Conservation (phyloP, 2,329 filamentous ascomycete genomes). For the Madurella fahalii region DNA sequence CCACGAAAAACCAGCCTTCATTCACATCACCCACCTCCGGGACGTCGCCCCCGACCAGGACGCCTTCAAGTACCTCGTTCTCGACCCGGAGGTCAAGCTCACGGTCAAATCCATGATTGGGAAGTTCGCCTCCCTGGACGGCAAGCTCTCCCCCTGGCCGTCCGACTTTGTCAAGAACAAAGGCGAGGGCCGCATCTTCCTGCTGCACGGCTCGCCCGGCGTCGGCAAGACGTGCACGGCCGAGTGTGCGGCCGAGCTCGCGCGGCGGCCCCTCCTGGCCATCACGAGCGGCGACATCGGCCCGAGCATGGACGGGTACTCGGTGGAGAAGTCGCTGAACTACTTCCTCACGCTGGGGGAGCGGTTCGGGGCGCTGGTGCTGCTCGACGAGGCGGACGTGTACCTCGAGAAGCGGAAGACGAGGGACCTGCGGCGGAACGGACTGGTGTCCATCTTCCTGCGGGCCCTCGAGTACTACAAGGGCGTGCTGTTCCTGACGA, state of each 20-base stretch:
- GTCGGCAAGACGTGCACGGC: constrained; percentile 56
- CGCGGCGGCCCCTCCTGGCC: constrained; percentile 47
- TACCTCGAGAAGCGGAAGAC: constrained; percentile 51
- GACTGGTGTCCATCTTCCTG: constrained; percentile 46
- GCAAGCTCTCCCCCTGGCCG: constrained; percentile 42
- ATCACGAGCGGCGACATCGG: constrained; percentile 49
- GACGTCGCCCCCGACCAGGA: constrained; percentile 43
- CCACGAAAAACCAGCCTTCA: constrained; percentile 5
- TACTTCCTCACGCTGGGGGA: constrained; percentile 48
- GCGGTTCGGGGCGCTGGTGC: constrained; percentile 48
- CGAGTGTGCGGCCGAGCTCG: constrained; percentile 50
- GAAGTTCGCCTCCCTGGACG: constrained; percentile 40
- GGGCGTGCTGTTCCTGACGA: constrained; percentile 48
- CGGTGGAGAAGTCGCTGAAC: constrained; percentile 41
- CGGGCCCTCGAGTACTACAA: constrained; percentile 50
- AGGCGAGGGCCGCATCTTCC: constrained; percentile 47
- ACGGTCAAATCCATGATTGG: constrained; percentile 46
- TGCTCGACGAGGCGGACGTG: constrained; percentile 58
- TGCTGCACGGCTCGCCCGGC: constrained; percentile 51
- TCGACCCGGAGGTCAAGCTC: constrained; percentile 45
- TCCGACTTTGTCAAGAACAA: constrained; percentile 48
- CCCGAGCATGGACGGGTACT: constrained; percentile 30
- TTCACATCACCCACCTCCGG: constrained; percentile 37
- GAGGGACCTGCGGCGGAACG: constrained; percentile 43
- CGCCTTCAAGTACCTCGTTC: constrained; percentile 48